Base-by-base conservation (phyloP, 2,329 filamentous ascomycete species). In the Neopestalotiopsis sp. region DNA sequence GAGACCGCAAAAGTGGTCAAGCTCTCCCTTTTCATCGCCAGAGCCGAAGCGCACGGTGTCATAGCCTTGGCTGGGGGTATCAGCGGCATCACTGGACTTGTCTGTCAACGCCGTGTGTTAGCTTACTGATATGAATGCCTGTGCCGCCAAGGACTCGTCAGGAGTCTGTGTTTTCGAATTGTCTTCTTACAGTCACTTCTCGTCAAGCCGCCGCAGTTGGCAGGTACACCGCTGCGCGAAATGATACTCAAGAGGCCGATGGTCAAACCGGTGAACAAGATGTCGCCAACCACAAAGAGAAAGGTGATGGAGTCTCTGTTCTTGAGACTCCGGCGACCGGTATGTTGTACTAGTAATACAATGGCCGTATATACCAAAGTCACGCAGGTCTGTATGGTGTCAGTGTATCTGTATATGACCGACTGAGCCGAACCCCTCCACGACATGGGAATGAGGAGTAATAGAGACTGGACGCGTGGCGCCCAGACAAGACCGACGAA, bases 211-310 rank as follows among this genome's bases (percentile, higher is more conserved):
- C 69, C 71, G 40, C 81, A 82, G 65, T 80, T 74, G 0, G 72
- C 67, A 0, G 81, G 81, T 2, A 82, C 72, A 6, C 80, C 80
- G 2, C 74, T 71, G 9, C 71, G 72, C 40, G 80, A 76, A 5
- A 82, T 73, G 4, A 81, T 59, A 3, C 77, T 77, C 62, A 82
- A 74, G 32, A 79, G 75, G 14, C 72, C 78, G 30, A 82, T 72
- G 63, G 73, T 72, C 34, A 78, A 42, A 28, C 74, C 77, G 57
- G 71, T 76, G 56, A 79, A 74, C 6, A 79, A 4, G 6, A 79
- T 65, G 49, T 82, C 81, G 60, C 73, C 71, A 30, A 75, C 74
- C 38, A 80, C 66, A 58, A 78, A 79, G 32, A 69, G 52, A 5
- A 74, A 68, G 12, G 80, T 71, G 71, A 77, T 74, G 4, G 63